phyloP scores from a whole-genome alignment of 2,329 filamentous ascomycete species.

The Aspergillus quadricinctus region DNA sequence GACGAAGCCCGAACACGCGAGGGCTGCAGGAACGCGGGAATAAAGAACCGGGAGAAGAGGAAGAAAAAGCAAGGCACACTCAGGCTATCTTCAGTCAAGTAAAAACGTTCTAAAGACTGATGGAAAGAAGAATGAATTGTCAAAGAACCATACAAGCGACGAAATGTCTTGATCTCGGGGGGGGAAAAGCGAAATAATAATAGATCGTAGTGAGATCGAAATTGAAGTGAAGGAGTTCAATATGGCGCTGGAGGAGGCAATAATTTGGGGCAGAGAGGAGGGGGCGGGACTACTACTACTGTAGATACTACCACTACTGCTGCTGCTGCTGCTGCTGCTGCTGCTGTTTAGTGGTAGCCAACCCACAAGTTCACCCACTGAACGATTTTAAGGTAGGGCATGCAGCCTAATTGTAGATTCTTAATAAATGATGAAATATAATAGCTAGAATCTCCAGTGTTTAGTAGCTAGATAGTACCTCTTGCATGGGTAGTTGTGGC shows the following conservation, averaged over 20 bases:
- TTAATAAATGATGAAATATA: background rate
- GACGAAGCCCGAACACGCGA: constrained; percentile 29
- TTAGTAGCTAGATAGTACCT: too few species aligned
- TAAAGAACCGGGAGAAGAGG: constrained; percentile 20
- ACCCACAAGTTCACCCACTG: too few species aligned
- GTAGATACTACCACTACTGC: background rate
- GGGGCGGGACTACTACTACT: background rate
- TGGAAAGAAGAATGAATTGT: constrained; percentile 1
- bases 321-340: background rate
- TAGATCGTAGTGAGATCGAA: background rate
- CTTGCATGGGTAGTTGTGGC: constrained; percentile 13
- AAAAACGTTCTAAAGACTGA: constrained; percentile 1
- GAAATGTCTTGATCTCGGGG: background rate
- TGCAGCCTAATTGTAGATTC: too few species aligned
- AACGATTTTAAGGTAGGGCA: too few species aligned
- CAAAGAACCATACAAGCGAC: background rate
- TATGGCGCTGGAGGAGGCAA: constrained; percentile 5
- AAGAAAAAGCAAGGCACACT: constrained; percentile 15
- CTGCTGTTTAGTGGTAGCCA: background rate
- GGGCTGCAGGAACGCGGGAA: constrained; percentile 27
- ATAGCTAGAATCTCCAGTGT: background rate
- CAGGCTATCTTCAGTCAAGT: constrained; percentile 11
- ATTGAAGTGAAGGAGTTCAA: background rate
- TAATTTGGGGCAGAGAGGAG: constrained; percentile 9
- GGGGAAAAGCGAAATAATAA: constrained; percentile 9